phyloP scores from a whole-genome alignment of 1,139 yeast species.

The Yamadazyma triangularis region DNA sequence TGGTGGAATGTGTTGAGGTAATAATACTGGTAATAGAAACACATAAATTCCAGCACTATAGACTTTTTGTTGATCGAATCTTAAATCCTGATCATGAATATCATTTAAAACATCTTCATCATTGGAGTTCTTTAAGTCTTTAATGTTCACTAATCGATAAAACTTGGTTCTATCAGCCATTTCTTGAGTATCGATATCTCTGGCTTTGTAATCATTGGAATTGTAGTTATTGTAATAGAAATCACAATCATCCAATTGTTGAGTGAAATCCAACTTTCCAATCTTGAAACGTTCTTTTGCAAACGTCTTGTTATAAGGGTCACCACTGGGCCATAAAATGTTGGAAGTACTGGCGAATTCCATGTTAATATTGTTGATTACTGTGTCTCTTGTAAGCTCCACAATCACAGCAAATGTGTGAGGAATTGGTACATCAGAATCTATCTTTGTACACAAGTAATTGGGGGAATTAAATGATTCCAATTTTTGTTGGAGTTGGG shows the following conservation, averaged over 20 bases:
- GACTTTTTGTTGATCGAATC: slow-evolving; percentile 8
- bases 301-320: slow-evolving; percentile 41
- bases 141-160: slow-evolving; percentile 23
- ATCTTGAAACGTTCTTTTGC: slow-evolving; percentile 45
- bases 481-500: slow-evolving; percentile 12
- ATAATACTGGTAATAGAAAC: slow-evolving; percentile 64
- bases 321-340: slow-evolving; percentile 54
- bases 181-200: slow-evolving; percentile 27
- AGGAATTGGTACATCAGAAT: slow-evolving; percentile 40
- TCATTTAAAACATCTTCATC: slow-evolving; percentile 4
- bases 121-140: slow-evolving; percentile 10
- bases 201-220: slow-evolving; percentile 28
- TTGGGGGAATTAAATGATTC: slow-evolving; percentile 31
- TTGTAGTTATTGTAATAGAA: slow-evolving; percentile 39
- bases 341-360: slow-evolving; percentile 31
- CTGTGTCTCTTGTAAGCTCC: slow-evolving; percentile 33
- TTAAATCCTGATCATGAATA: slow-evolving; percentile 4
- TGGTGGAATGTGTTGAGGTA: slow-evolving; percentile 73
- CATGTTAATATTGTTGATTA: slow-evolving; percentile 24
- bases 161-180: slow-evolving; percentile 35
- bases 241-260: slow-evolving; percentile 41
- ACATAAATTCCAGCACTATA: slow-evolving; percentile 76
- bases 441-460: slow-evolving; percentile 37
- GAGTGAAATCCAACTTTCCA: slow-evolving; percentile 46
- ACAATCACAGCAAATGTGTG: slow-evolving; percentile 44